Conservation (phyloP, 768 basidiomycete genomes). For the Scleroderma bovista region DNA sequence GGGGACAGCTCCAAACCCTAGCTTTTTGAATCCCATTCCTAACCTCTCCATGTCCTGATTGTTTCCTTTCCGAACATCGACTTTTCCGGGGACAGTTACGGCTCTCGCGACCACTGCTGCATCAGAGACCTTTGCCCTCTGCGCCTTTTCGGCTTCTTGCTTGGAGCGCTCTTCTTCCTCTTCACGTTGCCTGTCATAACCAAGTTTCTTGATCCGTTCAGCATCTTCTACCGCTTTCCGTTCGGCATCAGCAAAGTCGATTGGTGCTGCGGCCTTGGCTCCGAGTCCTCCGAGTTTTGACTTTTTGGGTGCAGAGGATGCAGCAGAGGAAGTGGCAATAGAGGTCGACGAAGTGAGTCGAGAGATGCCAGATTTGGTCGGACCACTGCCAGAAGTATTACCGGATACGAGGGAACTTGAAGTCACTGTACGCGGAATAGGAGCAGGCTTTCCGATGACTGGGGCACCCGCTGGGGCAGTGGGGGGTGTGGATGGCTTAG, state of each 20-base stretch:
- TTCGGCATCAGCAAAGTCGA: slow-evolving; percentile 95
- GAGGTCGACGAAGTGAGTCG: slow-evolving; percentile 39
- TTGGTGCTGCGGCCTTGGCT: slow-evolving; percentile 71
- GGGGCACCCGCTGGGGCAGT: slow-evolving; percentile 50
- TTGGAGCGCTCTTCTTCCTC: slow-evolving; percentile 74
- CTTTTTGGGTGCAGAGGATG: slow-evolving; percentile 46
- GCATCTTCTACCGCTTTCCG: slow-evolving; percentile 87
- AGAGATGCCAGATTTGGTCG: slow-evolving; percentile 37
- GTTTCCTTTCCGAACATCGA: slow-evolving; percentile 34
- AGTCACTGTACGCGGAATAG: slow-evolving; percentile 56
- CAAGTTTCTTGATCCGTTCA: slow-evolving; percentile 85
- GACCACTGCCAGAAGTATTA: slow-evolving; percentile 26
- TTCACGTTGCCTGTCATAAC: slow-evolving; percentile 83
- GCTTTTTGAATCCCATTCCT: slow-evolving; percentile 67
- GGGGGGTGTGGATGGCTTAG: slow-evolving; percentile 48
- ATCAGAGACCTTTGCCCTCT: slow-evolving; percentile 27
- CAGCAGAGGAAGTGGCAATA: slow-evolving; percentile 22
- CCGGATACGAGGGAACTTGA: slow-evolving; percentile 56
- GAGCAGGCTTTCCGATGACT: slow-evolving; percentile 48
- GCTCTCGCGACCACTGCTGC: slow-evolving; percentile 20
- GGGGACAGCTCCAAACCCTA: slow-evolving; percentile 85
- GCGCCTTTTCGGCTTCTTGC: slow-evolving; percentile 51
- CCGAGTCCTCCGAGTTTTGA: slow-evolving; percentile 74
- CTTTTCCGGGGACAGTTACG: slow-evolving; percentile 21
- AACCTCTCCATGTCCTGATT: slow-evolving; percentile 50